Base-by-base conservation (phyloP, 2,329 filamentous ascomycete species). In the Whalleya microplaca region DNA sequence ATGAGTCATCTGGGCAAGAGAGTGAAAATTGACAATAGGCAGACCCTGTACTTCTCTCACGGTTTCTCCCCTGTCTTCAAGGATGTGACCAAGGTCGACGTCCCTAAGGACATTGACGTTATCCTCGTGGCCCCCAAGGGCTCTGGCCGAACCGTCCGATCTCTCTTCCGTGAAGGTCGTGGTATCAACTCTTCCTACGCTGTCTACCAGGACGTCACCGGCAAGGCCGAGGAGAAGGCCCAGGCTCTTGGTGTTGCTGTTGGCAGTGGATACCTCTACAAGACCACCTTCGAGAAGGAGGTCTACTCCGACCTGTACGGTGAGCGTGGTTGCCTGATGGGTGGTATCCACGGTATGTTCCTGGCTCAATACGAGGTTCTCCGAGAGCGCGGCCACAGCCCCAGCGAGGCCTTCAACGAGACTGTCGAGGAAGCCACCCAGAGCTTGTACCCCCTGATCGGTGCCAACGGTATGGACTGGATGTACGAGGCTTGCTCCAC, bases 281-380 rank as follows among this genome's bases (percentile, higher is more conserved):
- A 98, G 90, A 99, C 95, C 75, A 99, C 95, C 76, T 99, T 99
- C 75, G 90, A 99, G 87, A 99, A 99, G 90, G 95, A 99, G 84
- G 95, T 99, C 76, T 96, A 96, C 90, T 97, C 92, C 63, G 95
- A 98, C 81, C 89, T 99, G 69, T 99, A 99, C 85, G 95, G 95
- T 80, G 95, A 99, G 90, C 93, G 95, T 82, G 95, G 95, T 76
- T 99, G 95, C 88, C 84, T 99, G 73, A 99, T 99, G 95, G 95
- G 95, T 71, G 95, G 95, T 80, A 99, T 99, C 81, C 95, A 99
- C 87, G 95, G 95, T 77, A 99, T 99, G 95, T 99, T 99, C 91
- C 92, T 99, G 69, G 95, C 95, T 62, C 95, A 99, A 84, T 99
- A 99, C 86, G 95, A 99, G 86, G 95, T 99, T 69, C 93, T 99